phyloP scores from a whole-genome alignment of 208 protist species.

The Acanthamoeba healyi region DNA sequence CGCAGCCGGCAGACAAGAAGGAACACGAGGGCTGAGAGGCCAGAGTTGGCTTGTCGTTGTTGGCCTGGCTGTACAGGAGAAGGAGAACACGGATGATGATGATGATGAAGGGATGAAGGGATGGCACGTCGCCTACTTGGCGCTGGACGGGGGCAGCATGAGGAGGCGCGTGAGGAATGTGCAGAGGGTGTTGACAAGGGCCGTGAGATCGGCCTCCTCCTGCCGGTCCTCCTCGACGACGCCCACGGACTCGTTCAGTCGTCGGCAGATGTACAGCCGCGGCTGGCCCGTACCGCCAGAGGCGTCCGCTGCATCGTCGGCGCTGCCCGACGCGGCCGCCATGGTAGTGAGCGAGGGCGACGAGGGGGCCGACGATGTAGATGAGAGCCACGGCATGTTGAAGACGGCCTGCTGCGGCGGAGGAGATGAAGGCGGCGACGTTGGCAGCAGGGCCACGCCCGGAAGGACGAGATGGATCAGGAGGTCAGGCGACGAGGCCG shows the following conservation, averaged over 20 bases:
- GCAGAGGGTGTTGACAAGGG: conserved; percentile 19
- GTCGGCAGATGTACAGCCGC: conserved; percentile 31
- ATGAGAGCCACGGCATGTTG: not conserved
- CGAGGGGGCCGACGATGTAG: not conserved
- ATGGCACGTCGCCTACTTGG: not conserved
- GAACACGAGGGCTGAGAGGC: too few relatives aligned
- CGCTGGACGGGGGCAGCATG: not conserved
- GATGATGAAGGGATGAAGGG: too few relatives aligned
- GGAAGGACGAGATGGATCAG: conserved; percentile 1
- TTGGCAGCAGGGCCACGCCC: not conserved
- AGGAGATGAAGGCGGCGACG: not conserved
- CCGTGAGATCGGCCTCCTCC: not conserved
- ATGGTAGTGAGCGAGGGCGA: not conserved
- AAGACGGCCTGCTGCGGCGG: not conserved
- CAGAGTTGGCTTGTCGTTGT: too few relatives aligned
- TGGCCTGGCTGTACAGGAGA: too few relatives aligned
- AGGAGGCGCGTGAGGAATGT: conserved; percentile 6
- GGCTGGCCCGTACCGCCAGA: not conserved
- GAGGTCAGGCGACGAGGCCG: not conserved
- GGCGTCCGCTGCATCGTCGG: not conserved
- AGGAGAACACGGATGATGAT: too few relatives aligned
- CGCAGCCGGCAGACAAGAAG: too few relatives aligned
- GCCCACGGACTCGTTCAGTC: not conserved
- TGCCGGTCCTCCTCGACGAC: not conserved
- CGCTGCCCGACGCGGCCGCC: not conserved